A percentile compares a stretch with the other conserved stretches of the same genome.
These are phyloP conservation scores for Ensete ventricosum DNA, from an alignment of 176 grass and related monocot species.

Conservation along the genomic window DNA sequence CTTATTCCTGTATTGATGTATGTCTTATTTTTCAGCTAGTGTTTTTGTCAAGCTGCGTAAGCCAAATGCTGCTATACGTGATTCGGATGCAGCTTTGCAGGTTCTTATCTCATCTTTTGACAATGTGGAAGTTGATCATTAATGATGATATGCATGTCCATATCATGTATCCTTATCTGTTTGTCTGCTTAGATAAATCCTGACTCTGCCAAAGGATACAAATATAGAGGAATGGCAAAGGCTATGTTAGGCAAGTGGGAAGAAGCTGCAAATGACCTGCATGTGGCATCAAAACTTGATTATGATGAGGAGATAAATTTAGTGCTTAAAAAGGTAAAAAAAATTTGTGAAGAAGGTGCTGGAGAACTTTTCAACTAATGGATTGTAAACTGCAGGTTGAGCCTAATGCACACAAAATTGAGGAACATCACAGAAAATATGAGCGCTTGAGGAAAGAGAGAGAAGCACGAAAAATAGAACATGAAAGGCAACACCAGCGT, in stretches of 20 bases:
- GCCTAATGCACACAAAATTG: slow-evolving; percentile 62
- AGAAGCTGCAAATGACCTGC: slow-evolving; percentile 56
- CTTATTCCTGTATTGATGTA: not conserved
- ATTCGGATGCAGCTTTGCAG: slow-evolving; percentile 61
- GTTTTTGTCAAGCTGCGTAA: slow-evolving; percentile 45
- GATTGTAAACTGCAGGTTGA: slow-evolving; percentile 41
- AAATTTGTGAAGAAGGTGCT: not conserved
- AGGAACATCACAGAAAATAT: slow-evolving; percentile 58
- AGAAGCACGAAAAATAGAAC: slow-evolving; percentile 41
- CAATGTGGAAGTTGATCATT: not conserved
- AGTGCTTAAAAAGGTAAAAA: slow-evolving; percentile 53
- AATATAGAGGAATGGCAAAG: slow-evolving; percentile 63
- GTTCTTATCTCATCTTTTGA: slow-evolving; percentile 11
- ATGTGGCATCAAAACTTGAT: slow-evolving; percentile 57
- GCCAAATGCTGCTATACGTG: slow-evolving; percentile 59
- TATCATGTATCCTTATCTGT: not conserved
- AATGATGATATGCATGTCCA: not conserved
- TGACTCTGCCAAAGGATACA: slow-evolving; percentile 75
- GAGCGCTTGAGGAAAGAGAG: slow-evolving; percentile 53
- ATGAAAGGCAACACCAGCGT: slow-evolving; percentile 32
- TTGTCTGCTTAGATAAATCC: slow-evolving; percentile 44
- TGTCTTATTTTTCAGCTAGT: slow-evolving; percentile 30
- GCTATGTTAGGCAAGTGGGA: slow-evolving; percentile 61
- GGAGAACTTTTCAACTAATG: slow-evolving; percentile 13
- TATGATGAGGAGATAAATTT: slow-evolving; percentile 59